Evolutionary conservation across 2,329 filamentous ascomycete genomes (phyloP), one percentile per base, ranked within the genome.

Genomic region (Microcyclospora pomicola): DNA sequence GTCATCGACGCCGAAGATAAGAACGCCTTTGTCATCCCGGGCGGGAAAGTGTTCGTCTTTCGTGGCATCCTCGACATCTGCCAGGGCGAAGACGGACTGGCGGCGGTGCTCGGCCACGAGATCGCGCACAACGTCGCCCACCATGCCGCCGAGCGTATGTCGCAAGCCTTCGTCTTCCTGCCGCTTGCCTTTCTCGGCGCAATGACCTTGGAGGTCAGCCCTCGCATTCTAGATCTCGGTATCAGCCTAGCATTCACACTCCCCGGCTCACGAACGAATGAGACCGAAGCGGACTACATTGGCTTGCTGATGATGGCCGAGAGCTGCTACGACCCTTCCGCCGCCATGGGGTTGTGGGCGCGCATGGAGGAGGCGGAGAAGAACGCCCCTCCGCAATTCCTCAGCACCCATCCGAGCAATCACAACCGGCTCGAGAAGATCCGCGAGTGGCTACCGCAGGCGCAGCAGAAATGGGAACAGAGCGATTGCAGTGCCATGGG

Each of bases 231-330:
- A 56, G 61, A 37, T 9, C 42, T 64, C 28, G 41, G 78, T 15
- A 60, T 81, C 19, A 69, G 82, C 36, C 55, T 82, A 12, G 68
- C 78, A n/a, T 75, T 84, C 53, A 67, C 67, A 35, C 64, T 72
- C 42, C 82, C 82, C 1, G 82, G 81, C 56, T 75, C 73, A 34
- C 66, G 82, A 35, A 71, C 69, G 52, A 81, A 86, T 61, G 82
- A 79, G 59, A 61, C 68, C 35, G 82, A 88, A 62, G 82, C 82
- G 0, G 82, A 88, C 52, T 83, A 82, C 50, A 84, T 87, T 34
- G 82, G 82, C 0, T 59, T 87, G 27, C 75, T 87, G 70, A 81
- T 87, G 70, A 87, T 87, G 80, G 75, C 81, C 0, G 74, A 83
- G 60, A 79, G 77, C 16, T 87, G 82, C 61, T 87, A 81, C 54